These are phyloP conservation scores for Epithemia pelagica DNA, from an alignment of 108 stramenopile genomes.

Conservation along the genomic window DNA sequence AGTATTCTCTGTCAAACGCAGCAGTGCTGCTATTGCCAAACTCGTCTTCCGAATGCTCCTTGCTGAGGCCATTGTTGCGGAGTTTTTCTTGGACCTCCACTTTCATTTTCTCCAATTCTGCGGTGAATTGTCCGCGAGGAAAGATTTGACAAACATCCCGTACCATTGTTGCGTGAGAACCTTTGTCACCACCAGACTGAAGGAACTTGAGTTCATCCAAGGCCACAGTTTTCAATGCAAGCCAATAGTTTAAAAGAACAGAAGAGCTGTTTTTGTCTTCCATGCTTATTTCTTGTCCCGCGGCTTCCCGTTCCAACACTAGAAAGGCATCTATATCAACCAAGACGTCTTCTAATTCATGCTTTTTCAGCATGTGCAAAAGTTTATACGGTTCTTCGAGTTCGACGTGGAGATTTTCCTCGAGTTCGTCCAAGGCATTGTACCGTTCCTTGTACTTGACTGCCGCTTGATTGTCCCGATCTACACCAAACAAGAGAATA, in stretches of 20 bases:
- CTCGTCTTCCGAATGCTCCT: neutral
- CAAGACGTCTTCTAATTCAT: slow-evolving; percentile 77
- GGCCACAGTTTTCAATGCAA: slow-evolving; percentile 58
- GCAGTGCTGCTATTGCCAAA: slow-evolving; percentile 19
- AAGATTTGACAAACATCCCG: slow-evolving; percentile 82
- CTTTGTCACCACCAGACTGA: slow-evolving; percentile 58
- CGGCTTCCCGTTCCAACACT: slow-evolving; percentile 65
- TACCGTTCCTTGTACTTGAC: slow-evolving; percentile 87
- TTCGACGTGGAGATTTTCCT: slow-evolving; percentile 65
- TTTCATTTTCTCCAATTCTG: slow-evolving; percentile 77
- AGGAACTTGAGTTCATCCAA: slow-evolving; percentile 67
- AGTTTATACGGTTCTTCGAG: slow-evolving; percentile 68
- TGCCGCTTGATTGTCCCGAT: slow-evolving; percentile 55
- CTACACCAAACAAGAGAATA: slow-evolving; percentile 86
- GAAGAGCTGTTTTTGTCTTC: neutral
- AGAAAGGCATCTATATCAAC: slow-evolving; percentile 78
- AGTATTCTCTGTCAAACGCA: slow-evolving; percentile 72
- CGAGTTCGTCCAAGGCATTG: slow-evolving; percentile 74
- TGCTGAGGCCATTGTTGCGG: slow-evolving; percentile 5
- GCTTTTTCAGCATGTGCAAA: slow-evolving; percentile 69
- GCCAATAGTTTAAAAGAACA: slow-evolving; percentile 79
- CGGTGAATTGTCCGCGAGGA: slow-evolving; percentile 50
- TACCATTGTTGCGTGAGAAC: slow-evolving; percentile 56
- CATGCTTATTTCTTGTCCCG: slow-evolving; percentile 11
- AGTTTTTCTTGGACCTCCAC: slow-evolving; percentile 70